These are phyloP conservation scores for Xylariaceae sp. DNA, from an alignment of 2,329 filamentous ascomycete species.

Conservation along the genomic window DNA sequence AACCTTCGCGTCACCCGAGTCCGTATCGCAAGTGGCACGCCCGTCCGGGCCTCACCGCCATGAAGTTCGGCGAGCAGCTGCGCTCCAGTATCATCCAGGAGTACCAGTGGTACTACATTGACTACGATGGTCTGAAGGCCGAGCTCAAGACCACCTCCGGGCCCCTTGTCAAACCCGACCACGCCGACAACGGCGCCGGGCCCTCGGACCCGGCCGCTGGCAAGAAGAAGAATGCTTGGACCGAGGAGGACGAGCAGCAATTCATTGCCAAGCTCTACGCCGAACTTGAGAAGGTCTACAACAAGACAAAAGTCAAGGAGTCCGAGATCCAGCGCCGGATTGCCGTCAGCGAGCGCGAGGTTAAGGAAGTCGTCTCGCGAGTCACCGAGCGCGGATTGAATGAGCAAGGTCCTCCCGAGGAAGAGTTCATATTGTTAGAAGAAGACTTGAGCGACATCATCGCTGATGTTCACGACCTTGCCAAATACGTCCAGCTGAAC, in stretches of 20 bases:
- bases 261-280: constrained; percentile 86
- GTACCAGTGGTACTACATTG: constrained; percentile 98
- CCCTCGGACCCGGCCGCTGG: constrained; percentile 29
- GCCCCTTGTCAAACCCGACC: constrained; percentile 26
- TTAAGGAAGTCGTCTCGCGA: constrained; percentile 74
- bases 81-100: constrained; percentile 94
- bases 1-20: constrained; percentile 17
- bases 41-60: constrained; percentile 55
- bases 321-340: constrained; percentile 94
- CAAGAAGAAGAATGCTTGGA: constrained; percentile 64
- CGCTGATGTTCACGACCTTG: constrained; percentile 94
- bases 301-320: constrained; percentile 95
- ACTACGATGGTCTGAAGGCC: constrained; percentile 89
- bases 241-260: constrained; percentile 83
- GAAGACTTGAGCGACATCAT: constrained; percentile 97
- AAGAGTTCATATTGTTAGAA: constrained; percentile 91
- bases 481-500: constrained; percentile 97
- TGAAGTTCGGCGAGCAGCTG: constrained; percentile 95
- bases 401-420: constrained; percentile 68
- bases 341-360: constrained; percentile 81
- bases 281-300: constrained; percentile 96
- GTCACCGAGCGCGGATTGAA: constrained; percentile 62
- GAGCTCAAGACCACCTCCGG: constrained; percentile 75
- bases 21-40: constrained; percentile 24
- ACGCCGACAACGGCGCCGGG: constrained; percentile 38